Evolutionary conservation across 352 stramenopile species (phyloP), one percentile per base, ranked within the genome.

Genomic region (Phytopythium oedochilum): DNA sequence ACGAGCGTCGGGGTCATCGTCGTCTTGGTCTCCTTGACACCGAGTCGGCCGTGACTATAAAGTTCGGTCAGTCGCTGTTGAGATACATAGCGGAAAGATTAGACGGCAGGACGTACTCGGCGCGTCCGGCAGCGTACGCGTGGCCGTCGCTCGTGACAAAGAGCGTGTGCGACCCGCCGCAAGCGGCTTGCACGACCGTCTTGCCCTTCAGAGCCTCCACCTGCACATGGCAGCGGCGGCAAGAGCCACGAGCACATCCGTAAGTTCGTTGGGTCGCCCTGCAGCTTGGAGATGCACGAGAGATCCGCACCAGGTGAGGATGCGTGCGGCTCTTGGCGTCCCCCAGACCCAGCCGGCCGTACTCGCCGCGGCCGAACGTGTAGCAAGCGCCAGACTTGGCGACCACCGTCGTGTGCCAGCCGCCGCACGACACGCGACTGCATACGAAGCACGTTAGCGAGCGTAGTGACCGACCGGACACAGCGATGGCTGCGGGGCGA

Each of bases 141-240:
- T 88, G 63, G 29, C 89, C 89, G 26, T 97, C 82, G 40, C 74
- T 78, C 22, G 85, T 94, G 32, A 97, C 71, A 42, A 96, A 94
- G 36, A 96, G 65, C 36, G 87, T 96, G 78, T 97, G 89, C 57
- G 75, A 86, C 12, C 75, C 75, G 47, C 83, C 83, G n/a, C 78
- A 89, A 12, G 83, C 79, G 31, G 78, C 83, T 48, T 93, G 80
- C 43, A 91, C 82, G 28, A 93, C 68, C 1, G 49, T 62, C 55
- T 90, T 71, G 18, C 59, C 73, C 60, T 84, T 71, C 25, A 93
- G 29, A 14, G 81, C 77, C 44, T 90, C 72, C 17, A 88, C 73
- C 73, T 86, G n/a, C 7, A 29, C 47, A 26, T 18, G 49, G 28
- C 14, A 57, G 34, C 8, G 45, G n/a, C 26, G 25, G 8, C 25